These are phyloP conservation scores for Parsonsia alboflavescens DNA, from an alignment of 257 asterid species.

Conservation along the genomic window DNA sequence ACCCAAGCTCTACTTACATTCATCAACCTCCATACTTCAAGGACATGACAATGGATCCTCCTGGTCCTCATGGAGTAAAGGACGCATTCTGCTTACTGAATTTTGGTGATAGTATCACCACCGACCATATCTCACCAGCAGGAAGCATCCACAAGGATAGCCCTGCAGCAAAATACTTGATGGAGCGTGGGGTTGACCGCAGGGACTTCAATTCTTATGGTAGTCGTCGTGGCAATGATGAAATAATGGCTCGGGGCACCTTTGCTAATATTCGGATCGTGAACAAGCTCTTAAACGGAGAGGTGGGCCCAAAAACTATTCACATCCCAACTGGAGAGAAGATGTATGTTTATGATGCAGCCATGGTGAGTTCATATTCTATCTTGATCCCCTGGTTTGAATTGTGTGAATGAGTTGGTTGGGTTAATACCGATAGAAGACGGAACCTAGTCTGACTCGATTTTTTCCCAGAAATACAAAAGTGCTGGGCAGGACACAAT, in stretches of 20 bases:
- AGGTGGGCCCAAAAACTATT: conserved; percentile 87
- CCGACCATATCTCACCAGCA: conserved; percentile 96
- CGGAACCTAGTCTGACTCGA: not conserved
- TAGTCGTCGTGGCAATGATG: conserved; percentile 97
- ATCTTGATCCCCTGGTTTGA: not conserved
- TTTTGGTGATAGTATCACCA: conserved; percentile 93
- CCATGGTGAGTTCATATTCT: conserved; percentile 46
- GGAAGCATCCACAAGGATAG: conserved; percentile 94
- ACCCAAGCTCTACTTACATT: conserved; percentile 71
- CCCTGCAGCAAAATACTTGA: conserved; percentile 80
- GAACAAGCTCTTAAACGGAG: conserved; percentile 75
- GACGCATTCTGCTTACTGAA: conserved; percentile 83
- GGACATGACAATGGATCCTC: conserved; percentile 82
- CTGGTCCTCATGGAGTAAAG: conserved; percentile 75
- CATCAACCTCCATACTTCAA: conserved; percentile 92
- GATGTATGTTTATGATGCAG: conserved; percentile 83
- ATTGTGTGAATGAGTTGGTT: not conserved
- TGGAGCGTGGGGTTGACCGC: conserved; percentile 84
- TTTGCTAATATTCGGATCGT: conserved; percentile 83
- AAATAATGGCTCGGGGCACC: conserved; percentile 95
- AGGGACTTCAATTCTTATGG: conserved; percentile 92
- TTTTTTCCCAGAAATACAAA: conserved; percentile 63
- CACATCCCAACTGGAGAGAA: conserved; percentile 87
- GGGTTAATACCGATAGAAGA: not conserved
- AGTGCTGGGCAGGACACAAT: conserved; percentile 74